These are phyloP conservation scores for Trichocladium uniseriatum DNA, from an alignment of 495 filamentous ascomycete species.

Conservation along the genomic window DNA sequence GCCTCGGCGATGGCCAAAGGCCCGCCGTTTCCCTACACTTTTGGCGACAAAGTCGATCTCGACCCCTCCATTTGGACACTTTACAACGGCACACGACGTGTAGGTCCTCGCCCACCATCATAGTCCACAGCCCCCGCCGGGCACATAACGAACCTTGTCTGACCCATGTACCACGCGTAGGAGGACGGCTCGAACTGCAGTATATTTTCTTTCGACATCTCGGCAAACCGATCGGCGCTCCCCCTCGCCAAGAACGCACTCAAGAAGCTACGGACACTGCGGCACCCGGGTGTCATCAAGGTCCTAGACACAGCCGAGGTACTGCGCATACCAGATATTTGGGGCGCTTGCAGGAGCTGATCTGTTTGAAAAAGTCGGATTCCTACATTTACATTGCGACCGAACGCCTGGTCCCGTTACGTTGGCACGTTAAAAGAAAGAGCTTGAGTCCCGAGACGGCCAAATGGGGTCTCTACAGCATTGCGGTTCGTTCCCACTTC, in stretches of 20 bases:
- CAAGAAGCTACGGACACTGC: slow-evolving; percentile 79
- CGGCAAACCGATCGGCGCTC: slow-evolving; percentile 64
- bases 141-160: background rate
- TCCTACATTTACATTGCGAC: slow-evolving; percentile 91
- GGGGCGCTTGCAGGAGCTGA: background rate
- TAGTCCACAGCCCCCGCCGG: no score
- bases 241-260: slow-evolving; percentile 87
- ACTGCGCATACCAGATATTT: slow-evolving; percentile 14
- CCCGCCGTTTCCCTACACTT: slow-evolving; percentile 80
- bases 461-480: slow-evolving; percentile 86
- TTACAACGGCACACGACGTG: slow-evolving; percentile 82
- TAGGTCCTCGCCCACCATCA: slow-evolving; percentile 32
- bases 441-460: slow-evolving; percentile 77
- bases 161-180: slow-evolving; percentile 34
- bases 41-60: slow-evolving; percentile 82
- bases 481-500: slow-evolving; percentile 59
- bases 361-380: slow-evolving; percentile 56
- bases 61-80: slow-evolving; percentile 88
- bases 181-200: slow-evolving; percentile 90
- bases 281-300: slow-evolving; percentile 89
- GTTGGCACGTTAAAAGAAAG: slow-evolving; percentile 78
- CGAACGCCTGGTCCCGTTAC: slow-evolving; percentile 73
- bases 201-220: slow-evolving; percentile 90
- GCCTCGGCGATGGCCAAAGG: slow-evolving; percentile 94
- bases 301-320: slow-evolving; percentile 93